These are phyloP conservation scores for Theobroma cacao DNA, from an alignment of 345 rosid genomes.

Conservation along the genomic window DNA sequence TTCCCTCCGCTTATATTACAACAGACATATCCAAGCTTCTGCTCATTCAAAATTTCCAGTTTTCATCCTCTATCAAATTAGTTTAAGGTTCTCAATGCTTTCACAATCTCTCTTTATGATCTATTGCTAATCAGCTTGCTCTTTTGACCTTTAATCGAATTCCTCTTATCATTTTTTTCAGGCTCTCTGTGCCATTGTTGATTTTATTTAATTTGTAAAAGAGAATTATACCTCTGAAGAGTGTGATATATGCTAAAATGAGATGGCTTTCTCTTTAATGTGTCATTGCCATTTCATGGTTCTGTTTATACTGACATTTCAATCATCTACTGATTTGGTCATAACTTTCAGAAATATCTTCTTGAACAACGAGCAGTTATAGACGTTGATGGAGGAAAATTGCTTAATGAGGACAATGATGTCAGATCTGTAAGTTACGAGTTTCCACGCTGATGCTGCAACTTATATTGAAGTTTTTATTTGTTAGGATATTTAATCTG, in stretches of 20 bases:
- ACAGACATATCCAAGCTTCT: not conserved
- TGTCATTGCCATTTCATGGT: too few relatives aligned
- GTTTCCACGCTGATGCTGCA: constrained; percentile 13
- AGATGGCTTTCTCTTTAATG: not conserved
- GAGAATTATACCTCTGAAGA: not conserved
- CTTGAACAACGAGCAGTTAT: constrained; percentile 88
- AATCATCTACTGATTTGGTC: constrained; percentile 2
- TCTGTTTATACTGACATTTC: not conserved
- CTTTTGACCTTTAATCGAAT: not conserved
- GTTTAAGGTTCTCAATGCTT: not conserved
- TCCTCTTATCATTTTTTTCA: not conserved
- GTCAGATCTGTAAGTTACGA: constrained; percentile 78
- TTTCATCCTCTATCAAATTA: not conserved
- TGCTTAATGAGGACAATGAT: constrained; percentile 93
- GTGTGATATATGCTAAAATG: not conserved
- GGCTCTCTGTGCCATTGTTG: not conserved
- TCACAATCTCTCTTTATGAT: not conserved
- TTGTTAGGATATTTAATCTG: not conserved
- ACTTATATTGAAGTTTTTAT: not conserved
- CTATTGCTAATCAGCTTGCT: not conserved
- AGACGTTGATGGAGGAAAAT: constrained; percentile 77
- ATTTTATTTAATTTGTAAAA: not conserved
- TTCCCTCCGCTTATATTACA: not conserved
- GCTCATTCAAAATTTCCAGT: not conserved
- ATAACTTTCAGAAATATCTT: constrained; percentile 66